phyloP scores from a whole-genome alignment of 345 rosid genomes.

The Conringia planisiliqua region DNA sequence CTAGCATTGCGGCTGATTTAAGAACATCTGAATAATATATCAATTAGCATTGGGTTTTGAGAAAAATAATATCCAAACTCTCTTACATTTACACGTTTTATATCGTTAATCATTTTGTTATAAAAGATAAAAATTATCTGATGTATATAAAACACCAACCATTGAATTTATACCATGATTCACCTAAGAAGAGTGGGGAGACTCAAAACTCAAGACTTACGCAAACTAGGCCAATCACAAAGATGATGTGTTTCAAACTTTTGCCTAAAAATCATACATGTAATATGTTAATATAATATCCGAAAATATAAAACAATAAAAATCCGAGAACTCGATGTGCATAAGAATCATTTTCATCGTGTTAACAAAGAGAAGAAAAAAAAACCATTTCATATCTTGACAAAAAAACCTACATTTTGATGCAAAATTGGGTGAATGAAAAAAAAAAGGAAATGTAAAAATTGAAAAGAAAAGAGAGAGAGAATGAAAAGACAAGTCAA shows the following conservation, averaged over 20 bases:
- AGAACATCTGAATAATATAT: not conserved
- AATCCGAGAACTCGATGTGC: not conserved
- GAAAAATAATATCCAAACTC: not conserved
- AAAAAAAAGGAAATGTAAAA: not conserved
- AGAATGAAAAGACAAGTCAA: constrained; percentile 92
- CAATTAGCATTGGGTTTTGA: not conserved
- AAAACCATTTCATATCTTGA: not conserved
- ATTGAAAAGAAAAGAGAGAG: constrained; percentile 7
- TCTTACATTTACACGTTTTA: not conserved
- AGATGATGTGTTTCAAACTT: not conserved
- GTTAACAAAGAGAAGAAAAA: not conserved
- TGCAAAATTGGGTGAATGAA: not conserved
- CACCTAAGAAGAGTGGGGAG: not conserved
- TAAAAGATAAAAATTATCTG: not conserved
- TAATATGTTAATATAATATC: not conserved
- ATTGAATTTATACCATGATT: constrained; percentile 1
- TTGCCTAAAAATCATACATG: not conserved
- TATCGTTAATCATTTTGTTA: not conserved
- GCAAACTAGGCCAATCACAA: constrained; percentile 20
- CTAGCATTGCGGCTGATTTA: not conserved
- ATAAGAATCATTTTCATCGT: not conserved
- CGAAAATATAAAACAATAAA: not conserved
- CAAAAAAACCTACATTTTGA: not conserved
- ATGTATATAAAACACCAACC: not conserved
- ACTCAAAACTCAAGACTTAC: constrained; percentile 7